Conservation (phyloP, 23 red algal genomes). For the Cyanidioschyzon merolae region DNA sequence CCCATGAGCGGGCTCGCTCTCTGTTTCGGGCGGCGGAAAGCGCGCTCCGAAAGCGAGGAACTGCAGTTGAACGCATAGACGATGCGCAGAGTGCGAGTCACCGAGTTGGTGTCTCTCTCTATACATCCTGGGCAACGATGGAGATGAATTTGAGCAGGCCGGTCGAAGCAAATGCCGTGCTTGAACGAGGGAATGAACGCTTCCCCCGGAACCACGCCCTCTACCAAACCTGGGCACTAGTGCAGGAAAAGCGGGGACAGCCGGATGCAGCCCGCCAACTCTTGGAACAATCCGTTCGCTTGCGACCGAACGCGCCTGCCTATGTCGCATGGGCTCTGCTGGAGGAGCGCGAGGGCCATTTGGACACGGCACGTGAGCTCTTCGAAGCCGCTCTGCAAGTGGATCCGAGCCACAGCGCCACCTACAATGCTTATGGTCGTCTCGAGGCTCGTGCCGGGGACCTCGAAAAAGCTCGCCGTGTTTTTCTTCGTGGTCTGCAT, state of each 20-base stretch:
- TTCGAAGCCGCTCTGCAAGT: slow-evolving; percentile 52
- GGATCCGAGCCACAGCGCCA: slow-evolving; percentile 65
- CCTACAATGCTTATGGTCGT: slow-evolving; percentile 91
- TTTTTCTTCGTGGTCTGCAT: slow-evolving; percentile 51
- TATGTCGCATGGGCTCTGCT: slow-evolving; percentile 94
- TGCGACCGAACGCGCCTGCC: slow-evolving; percentile 48
- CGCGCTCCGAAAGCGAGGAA: slow-evolving; percentile 26
- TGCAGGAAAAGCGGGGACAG: slow-evolving; percentile 47
- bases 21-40: slow-evolving; percentile 42
- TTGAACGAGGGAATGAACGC: slow-evolving; percentile 31
- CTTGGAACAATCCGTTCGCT: slow-evolving; percentile 41
- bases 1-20: slow-evolving; percentile 30
- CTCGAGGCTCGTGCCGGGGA: slow-evolving; percentile 56
- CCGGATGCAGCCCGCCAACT: slow-evolving; percentile 37
- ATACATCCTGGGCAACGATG: slow-evolving; percentile 69
- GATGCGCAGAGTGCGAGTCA: background rate
- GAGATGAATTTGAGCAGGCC: slow-evolving; percentile 43
- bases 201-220: slow-evolving; percentile 41
- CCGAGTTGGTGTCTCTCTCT: slow-evolving; percentile 21
- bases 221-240: slow-evolving; percentile 53
- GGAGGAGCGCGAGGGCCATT: slow-evolving; percentile 38
- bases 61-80: background rate
- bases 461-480: slow-evolving; percentile 34
- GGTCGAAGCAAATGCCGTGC: slow-evolving; percentile 37
- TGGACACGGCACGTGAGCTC: slow-evolving; percentile 44